phyloP scores from a whole-genome alignment of 257 asterid genomes.

The Misopates orontium region DNA sequence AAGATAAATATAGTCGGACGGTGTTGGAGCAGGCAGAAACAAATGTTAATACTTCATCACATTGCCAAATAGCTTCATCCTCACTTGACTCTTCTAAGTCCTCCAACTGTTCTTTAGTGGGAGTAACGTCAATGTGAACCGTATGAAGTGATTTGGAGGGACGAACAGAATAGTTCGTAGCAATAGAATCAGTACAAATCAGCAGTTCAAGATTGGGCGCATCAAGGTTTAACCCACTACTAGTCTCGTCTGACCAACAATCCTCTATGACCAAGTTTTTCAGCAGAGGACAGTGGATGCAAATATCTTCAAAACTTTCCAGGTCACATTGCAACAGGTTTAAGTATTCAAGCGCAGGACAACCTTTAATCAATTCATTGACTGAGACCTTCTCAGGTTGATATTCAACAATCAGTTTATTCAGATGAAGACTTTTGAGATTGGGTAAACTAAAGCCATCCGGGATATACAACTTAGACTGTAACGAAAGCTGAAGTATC shows the following conservation, averaged over 20 bases:
- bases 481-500: not conserved
- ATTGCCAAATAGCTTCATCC: not conserved
- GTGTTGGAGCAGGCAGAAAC: slow-evolving; percentile 7
- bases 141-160: slow-evolving; percentile 3
- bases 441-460: not conserved
- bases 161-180: too few species aligned
- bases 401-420: not conserved
- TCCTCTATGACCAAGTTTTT: not conserved
- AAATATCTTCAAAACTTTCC: not conserved
- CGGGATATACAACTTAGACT: too few species aligned
- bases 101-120: too few species aligned
- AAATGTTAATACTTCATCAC: not conserved
- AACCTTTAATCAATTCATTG: not conserved
- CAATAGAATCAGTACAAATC: too few species aligned
- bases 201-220: not conserved
- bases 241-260: not conserved
- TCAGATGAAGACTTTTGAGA: not conserved
- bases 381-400: not conserved
- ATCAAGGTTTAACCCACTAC: not conserved
- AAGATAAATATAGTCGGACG: not conserved
- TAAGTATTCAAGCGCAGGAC: slow-evolving; percentile 2
- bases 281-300: not conserved
- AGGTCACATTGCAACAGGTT: not conserved
- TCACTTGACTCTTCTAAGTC: too few species aligned
- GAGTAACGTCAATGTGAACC: slow-evolving; percentile 8